Conservation (phyloP, 495 filamentous ascomycete species). For the Emericellopsis terricola region DNA sequence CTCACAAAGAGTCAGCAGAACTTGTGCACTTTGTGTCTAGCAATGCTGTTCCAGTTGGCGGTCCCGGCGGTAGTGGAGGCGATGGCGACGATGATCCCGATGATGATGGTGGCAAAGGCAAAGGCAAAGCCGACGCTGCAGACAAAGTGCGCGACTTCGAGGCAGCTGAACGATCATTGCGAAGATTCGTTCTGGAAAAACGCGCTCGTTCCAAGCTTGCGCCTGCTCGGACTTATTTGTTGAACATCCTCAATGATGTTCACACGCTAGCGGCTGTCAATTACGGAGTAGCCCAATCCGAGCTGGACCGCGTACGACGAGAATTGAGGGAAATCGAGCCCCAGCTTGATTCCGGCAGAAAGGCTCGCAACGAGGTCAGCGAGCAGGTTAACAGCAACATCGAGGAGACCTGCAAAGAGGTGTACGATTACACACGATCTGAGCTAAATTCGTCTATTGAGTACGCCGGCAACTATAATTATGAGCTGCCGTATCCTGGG, state of each 20-base stretch:
- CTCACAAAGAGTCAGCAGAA: constrained; percentile 81
- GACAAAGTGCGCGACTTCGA: constrained; percentile 81
- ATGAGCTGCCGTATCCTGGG: constrained; percentile 74
- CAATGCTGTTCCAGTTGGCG: constrained; percentile 67
- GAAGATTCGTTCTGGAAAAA: constrained; percentile 92
- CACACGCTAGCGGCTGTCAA: constrained; percentile 73
- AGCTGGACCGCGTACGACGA: constrained; percentile 65
- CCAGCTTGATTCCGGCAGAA: constrained; percentile 64
- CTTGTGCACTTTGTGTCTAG: constrained; percentile 96
- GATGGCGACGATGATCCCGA: constrained; percentile 32
- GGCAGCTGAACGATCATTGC: constrained; percentile 67
- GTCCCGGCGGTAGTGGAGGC: constrained; percentile 33
- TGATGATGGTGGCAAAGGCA: constrained; percentile 45
- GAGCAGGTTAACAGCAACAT: constrained; percentile 68
- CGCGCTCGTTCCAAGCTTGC: constrained; percentile 88
- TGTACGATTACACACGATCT: constrained; percentile 65
- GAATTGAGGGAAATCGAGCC: constrained; percentile 75
- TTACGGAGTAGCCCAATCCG: constrained; percentile 64
- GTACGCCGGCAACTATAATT: constrained; percentile 53
- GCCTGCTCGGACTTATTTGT: constrained; percentile 88
- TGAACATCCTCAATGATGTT: constrained; percentile 79
- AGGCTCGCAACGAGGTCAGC: constrained; percentile 62
- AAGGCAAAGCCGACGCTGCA: constrained; percentile 79
- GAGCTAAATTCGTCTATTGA: constrained; percentile 53
- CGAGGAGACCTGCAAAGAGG: constrained; percentile 65